Conservation (phyloP, 306 rosid species). For the Parietaria judaica region DNA sequence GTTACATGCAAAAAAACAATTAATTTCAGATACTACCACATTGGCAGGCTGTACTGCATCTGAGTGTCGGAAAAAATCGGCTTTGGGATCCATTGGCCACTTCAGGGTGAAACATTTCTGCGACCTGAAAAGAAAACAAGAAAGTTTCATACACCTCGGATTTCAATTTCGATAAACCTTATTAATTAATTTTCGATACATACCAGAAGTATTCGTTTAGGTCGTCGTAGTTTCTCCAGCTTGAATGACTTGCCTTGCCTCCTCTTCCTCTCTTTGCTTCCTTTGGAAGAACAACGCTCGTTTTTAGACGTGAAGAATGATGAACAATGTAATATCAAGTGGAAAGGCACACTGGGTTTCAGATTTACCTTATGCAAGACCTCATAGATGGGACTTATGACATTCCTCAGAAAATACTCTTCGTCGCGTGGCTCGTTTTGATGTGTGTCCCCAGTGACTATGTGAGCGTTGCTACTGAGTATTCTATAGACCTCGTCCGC, state of each 20-base stretch:
- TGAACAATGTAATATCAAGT: constrained; percentile 12
- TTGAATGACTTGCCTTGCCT: constrained; percentile 89
- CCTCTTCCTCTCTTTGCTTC: constrained; percentile 82
- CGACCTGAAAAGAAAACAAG: constrained; percentile 48
- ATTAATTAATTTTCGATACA: constrained; percentile 17
- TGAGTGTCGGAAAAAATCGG: constrained; percentile 78
- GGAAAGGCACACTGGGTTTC: constrained; percentile 18
- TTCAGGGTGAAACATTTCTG: constrained; percentile 57
- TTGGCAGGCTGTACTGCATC: constrained; percentile 32
- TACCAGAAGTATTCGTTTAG: constrained; percentile 96
- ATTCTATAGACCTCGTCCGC: constrained; percentile 48
- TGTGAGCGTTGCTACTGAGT: constrained; percentile 39
- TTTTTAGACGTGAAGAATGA: constrained; percentile 24
- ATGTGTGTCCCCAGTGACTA: constrained; percentile 45
- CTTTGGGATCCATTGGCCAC: constrained; percentile 70
- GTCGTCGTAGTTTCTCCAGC: constrained; percentile 98
- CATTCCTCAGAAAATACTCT: constrained; percentile 56
- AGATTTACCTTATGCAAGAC: constrained; percentile 58
- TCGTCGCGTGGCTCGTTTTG: constrained; percentile 43
- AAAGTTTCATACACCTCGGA: not conserved
- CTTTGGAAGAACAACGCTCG: constrained; percentile 39
- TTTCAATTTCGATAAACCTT: not conserved
- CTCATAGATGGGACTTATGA: constrained; percentile 60
- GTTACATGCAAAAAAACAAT: not conserved
- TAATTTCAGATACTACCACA: constrained; percentile 26